Conservation (phyloP, 257 asterid genomes). For the Rehmannia glutinosa region DNA sequence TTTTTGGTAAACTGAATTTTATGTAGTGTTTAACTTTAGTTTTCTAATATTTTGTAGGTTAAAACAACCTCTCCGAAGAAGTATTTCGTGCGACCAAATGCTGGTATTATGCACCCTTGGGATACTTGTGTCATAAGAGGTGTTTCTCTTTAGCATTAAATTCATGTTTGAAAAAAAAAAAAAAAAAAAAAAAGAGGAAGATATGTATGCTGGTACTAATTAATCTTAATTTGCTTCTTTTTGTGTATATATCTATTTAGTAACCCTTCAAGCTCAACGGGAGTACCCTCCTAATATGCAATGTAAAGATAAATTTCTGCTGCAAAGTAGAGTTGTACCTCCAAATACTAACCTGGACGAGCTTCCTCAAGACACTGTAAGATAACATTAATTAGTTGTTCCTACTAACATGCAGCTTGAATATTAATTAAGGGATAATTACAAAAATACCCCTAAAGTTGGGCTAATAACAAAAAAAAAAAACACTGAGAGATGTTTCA, state of each 20-base stretch:
- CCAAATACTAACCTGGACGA: slow-evolving; percentile 51
- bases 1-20: too few species aligned
- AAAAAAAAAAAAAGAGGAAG: too few species aligned
- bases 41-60: slow-evolving; percentile 36
- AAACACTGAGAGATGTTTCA: too few species aligned
- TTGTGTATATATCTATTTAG: slow-evolving; percentile 29
- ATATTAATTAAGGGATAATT: too few species aligned
- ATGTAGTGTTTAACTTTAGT: too few species aligned
- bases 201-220: too few species aligned
- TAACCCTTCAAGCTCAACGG: slow-evolving; percentile 78
- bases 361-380: slow-evolving; percentile 61
- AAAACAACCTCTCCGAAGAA: slow-evolving; percentile 90
- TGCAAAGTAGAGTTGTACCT: slow-evolving; percentile 59
- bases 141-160: slow-evolving; percentile 20
- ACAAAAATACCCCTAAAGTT: too few species aligned
- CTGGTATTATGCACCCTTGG: slow-evolving; percentile 70
- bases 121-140: slow-evolving; percentile 78
- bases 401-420: too few species aligned
- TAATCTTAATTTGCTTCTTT: too few species aligned
- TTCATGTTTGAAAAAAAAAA: background rate
- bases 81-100: slow-evolving; percentile 83
- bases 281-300: slow-evolving; percentile 81
- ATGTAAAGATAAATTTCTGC: slow-evolving; percentile 74
- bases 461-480: too few species aligned
- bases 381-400: slow-evolving; percentile 8